Conservation (phyloP, 1,284 basidiomycete species). For the Clitocybe nebularis region DNA sequence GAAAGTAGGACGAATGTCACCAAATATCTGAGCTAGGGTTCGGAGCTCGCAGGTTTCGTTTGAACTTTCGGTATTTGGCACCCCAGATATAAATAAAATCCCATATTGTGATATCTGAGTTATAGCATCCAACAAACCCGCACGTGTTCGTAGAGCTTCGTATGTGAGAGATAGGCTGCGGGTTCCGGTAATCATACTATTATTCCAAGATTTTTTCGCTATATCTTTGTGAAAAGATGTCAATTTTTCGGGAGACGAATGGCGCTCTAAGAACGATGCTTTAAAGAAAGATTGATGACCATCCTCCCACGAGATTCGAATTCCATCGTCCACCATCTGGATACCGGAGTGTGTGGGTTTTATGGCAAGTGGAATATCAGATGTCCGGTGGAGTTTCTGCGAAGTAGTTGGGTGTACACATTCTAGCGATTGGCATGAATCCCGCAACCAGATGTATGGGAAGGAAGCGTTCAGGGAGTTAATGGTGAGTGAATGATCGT, state of each 20-base stretch:
- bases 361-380: conserved; percentile 53
- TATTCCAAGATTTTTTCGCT: conserved; percentile 12
- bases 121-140: conserved; percentile 47
- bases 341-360: conserved; percentile 38
- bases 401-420: conserved; percentile 73
- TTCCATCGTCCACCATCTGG: conserved; percentile 31
- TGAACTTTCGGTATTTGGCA: conserved; percentile 37
- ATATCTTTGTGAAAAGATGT: conserved; percentile 16
- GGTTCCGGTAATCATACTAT: conserved; percentile 27
- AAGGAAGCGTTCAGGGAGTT: conserved; percentile 33
- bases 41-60: conserved; percentile 64
- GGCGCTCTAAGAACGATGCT: conserved; percentile 44
- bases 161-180: conserved; percentile 51
- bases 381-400: conserved; percentile 75
- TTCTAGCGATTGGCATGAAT: conserved; percentile 40
- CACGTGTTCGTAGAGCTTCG: conserved; percentile 34
- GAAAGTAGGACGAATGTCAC: conserved; percentile 83
- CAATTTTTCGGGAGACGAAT: conserved; percentile 30
- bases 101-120: conserved; percentile 54
- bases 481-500: conserved; percentile 15
- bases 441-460: conserved; percentile 46
- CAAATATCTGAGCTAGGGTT: conserved; percentile 62
- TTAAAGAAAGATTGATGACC: conserved; percentile 56
- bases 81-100: conserved; percentile 50
- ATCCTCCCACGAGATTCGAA: conserved; percentile 55